These are phyloP conservation scores for Paramecium biaurelia DNA, from an alignment of 73 alveolate genomes.

Conservation along the genomic window DNA sequence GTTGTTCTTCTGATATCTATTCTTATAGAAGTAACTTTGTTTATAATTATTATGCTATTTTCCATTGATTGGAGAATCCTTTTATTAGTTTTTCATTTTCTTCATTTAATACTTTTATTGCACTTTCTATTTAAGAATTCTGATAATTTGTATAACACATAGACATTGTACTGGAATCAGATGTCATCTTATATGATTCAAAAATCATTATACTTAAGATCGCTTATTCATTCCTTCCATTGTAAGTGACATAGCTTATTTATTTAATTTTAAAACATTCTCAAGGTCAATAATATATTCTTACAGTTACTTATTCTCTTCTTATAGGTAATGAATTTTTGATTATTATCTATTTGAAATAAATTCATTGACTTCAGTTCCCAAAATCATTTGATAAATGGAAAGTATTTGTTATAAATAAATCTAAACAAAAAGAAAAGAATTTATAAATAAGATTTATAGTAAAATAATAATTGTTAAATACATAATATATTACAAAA, in stretches of 20 bases:
- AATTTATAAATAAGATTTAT: too few relatives aligned
- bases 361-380: slow-evolving; percentile 61
- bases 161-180: not conserved
- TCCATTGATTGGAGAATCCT: not conserved
- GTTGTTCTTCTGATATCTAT: slow-evolving; percentile 55
- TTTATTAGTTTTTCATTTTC: slow-evolving; percentile 11
- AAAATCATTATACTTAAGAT: not conserved
- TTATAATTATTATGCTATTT: not conserved
- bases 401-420: not conserved
- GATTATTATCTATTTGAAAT: slow-evolving; percentile 58
- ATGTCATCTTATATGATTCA: not conserved
- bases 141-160: not conserved
- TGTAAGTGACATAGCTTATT: slow-evolving; percentile 52
- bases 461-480: too few relatives aligned
- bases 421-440: not conserved
- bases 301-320: slow-evolving; percentile 47
- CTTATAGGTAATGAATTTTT: slow-evolving; percentile 44
- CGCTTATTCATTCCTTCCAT: slow-evolving; percentile 23
- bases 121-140: not conserved
- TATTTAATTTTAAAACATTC: slow-evolving; percentile 49
- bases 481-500: too few relatives aligned
- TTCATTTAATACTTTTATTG: not conserved
- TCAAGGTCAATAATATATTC: slow-evolving; percentile 60
- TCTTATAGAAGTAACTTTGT: slow-evolving; percentile 33
- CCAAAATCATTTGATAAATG: slow-evolving; percentile 18